These are phyloP conservation scores for Pythium vanterpoolii DNA, from an alignment of 352 stramenopile species.

Conservation along the genomic window DNA sequence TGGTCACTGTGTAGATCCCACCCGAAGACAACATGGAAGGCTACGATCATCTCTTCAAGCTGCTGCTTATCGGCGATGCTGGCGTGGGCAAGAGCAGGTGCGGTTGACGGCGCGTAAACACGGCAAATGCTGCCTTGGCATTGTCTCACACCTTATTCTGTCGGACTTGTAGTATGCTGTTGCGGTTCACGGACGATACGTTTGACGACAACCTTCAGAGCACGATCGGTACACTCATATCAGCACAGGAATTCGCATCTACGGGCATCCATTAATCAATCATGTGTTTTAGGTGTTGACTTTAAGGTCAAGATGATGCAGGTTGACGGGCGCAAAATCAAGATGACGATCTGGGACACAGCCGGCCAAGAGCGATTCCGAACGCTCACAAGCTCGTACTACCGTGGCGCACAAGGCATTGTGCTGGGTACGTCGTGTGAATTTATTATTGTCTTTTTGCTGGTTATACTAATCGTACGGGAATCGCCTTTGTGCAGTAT, in stretches of 20 bases:
- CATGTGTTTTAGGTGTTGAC: constrained; percentile 70
- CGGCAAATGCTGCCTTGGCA: not conserved
- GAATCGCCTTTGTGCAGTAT: constrained; percentile 57
- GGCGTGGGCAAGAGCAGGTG: constrained; percentile 97
- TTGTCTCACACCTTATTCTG: not conserved
- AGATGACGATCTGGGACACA: constrained; percentile 99
- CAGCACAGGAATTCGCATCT: not conserved
- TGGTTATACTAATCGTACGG: not conserved
- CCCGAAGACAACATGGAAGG: constrained; percentile 45
- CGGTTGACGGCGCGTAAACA: not conserved
- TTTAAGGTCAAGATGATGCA: constrained; percentile 99
- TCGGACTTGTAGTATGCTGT: constrained; percentile 84
- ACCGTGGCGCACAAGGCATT: constrained; percentile 96
- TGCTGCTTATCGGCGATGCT: constrained; percentile 97
- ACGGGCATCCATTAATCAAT: not conserved
- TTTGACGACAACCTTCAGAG: constrained; percentile 98
- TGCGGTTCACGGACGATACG: constrained; percentile 97
- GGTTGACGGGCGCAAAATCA: constrained; percentile 94
- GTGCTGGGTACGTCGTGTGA: constrained; percentile 79
- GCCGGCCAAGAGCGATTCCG: constrained; percentile 97
- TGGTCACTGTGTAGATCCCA: not conserved
- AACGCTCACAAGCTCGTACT: constrained; percentile 97
- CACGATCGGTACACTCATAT: constrained; percentile 88
- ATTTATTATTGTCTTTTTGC: not conserved
- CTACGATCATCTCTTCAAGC: constrained; percentile 99